A percentile compares a stretch with the other conserved stretches of the same genome.
Conservation (phyloP, 2,329 filamentous ascomycete genomes). For the Rhinocladiella mackenziei region DNA sequence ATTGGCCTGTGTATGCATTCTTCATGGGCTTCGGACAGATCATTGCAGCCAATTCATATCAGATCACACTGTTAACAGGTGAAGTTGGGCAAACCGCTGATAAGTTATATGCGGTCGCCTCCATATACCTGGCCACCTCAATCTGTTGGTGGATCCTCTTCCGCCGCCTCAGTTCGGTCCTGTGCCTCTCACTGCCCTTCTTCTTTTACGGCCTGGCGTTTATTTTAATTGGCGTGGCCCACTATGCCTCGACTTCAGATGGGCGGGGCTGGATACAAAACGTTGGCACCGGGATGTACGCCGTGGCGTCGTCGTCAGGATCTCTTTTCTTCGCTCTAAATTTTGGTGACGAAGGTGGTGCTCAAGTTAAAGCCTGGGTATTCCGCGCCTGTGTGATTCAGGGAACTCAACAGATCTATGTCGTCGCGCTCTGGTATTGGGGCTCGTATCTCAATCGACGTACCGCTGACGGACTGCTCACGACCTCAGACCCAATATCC, state of each 20-base stretch:
- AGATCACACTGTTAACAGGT: constrained; percentile 64
- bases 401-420: constrained; percentile 63
- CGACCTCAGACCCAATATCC: constrained; percentile 35
- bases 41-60: constrained; percentile 63
- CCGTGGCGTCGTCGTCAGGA: constrained; percentile 59
- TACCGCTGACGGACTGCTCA: constrained; percentile 41
- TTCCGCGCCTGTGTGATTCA: constrained; percentile 64
- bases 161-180: constrained; percentile 54
- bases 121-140: constrained; percentile 56
- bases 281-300: constrained; percentile 59
- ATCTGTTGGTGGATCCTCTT: constrained; percentile 62
- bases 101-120: constrained; percentile 59
- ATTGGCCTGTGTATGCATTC: constrained; percentile 62
- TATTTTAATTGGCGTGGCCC: constrained; percentile 59
- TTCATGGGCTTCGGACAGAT: constrained; percentile 61
- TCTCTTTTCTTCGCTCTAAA: constrained; percentile 65
- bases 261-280: constrained; percentile 55
- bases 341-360: constrained; percentile 61
- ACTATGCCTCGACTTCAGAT: constrained; percentile 42
- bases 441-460: constrained; percentile 52
- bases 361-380: constrained; percentile 62
- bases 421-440: constrained; percentile 65
- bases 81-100: constrained; percentile 56
- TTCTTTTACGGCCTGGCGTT: constrained; percentile 61
- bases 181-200: constrained; percentile 59